A percentile compares a stretch with the other conserved stretches of the same genome.
Evolutionary conservation across 2,329 filamentous ascomycete genomes (phyloP).

Genomic region (Corinectria fuckeliana): DNA sequence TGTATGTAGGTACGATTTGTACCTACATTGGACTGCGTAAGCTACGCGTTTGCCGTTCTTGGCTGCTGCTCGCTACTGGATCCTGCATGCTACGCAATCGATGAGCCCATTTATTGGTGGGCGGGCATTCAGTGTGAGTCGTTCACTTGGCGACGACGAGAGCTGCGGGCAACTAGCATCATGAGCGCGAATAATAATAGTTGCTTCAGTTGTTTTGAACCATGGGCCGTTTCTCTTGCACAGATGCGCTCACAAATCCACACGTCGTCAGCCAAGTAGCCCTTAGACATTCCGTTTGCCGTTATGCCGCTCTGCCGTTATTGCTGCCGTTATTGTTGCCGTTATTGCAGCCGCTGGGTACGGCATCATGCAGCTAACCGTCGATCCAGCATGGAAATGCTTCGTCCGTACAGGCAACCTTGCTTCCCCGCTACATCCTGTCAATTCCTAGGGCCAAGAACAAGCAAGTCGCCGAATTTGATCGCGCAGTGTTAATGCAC

Average conservation of each 20-base stretch:
- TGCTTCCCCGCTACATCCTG: neutral
- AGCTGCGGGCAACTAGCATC: neutral
- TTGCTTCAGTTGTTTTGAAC: constrained; percentile 1
- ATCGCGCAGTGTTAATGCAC: constrained; percentile 1
- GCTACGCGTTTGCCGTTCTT: neutral
- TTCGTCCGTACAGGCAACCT: neutral
- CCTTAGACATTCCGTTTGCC: neutral
- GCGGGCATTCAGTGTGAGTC: neutral
- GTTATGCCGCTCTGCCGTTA: neutral
- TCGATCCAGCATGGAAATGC: neutral
- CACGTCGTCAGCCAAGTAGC: neutral
- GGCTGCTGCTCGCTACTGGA: neutral
- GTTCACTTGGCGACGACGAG: constrained; percentile 16
- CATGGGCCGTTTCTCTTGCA: neutral
- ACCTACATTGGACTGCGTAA: constrained; percentile 4
- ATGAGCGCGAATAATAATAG: neutral
- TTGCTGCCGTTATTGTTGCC: neutral
- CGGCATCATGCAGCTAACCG: neutral
- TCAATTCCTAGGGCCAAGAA: neutral
- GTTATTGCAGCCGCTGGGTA: neutral
- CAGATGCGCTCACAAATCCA: neutral
- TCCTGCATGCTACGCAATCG: constrained; percentile 14
- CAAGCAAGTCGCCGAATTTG: neutral
- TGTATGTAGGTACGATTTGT: constrained; percentile 11
- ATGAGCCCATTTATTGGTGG: constrained; percentile 8